Base-by-base conservation (phyloP, 202 grass and related monocot species). In the Carex sylvatica region DNA sequence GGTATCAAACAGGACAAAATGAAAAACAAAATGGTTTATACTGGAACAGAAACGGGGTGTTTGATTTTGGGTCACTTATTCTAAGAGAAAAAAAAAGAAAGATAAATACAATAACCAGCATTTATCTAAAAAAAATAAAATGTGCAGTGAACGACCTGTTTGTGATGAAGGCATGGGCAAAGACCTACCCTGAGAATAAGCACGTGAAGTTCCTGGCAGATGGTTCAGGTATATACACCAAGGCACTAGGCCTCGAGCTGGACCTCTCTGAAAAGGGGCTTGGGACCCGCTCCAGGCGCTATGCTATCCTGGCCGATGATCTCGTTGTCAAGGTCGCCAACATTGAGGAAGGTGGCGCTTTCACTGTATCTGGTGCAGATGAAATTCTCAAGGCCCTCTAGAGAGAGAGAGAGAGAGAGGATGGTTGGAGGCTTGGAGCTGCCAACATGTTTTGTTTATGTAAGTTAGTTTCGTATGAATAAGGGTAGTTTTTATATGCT, bases 101-200 rank as follows among this genome's bases (percentile, higher is more conserved):
- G 11, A 53, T 30, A 54, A 54, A 53, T 54, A 3, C 71, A 54
- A 47, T 53, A 74, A 74, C 24, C 26, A 74, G 3, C 49, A 35
- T 31, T n/a, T 9, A 35, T 12, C 28, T 36, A 52, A n/a, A 76
- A n/a, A 75, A 56, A 58, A 56, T 31, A 54, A 20, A 56, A 56
- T 70, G 31, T 84, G 84, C 87, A 98, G 95, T 98, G 47, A 98
- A 98, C 6, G 95, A 98, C 33, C 86, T 86, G 51, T 98, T 95
- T 83, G 95, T 95, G 80, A 98, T 98, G 95, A 98, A 93, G 89
- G 95, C 89, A 70, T 98, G 95, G 95, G 84, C 95, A 38, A 95
- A 98, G 83, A 75, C 92, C 69, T 98, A 92, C 88, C 89, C 91
- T 15, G 95, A 98, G 35, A 98, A 93, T 89, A 98, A 95, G 74